These are phyloP conservation scores for Ganoderma lucidum DNA, from an alignment of 1,284 basidiomycete species.

Conservation along the genomic window DNA sequence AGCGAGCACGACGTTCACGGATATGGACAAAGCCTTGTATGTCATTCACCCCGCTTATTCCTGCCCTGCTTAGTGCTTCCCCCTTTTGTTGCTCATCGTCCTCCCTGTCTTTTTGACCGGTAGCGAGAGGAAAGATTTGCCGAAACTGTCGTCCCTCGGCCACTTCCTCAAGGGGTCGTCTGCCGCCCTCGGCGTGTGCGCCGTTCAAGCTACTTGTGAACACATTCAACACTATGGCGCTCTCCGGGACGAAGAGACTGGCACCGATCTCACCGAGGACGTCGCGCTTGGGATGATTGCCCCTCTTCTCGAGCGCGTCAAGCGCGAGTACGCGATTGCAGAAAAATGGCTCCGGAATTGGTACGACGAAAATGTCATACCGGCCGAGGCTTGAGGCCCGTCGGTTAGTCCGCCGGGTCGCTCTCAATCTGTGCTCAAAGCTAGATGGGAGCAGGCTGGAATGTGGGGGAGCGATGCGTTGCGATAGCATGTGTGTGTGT, in stretches of 20 bases:
- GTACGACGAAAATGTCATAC: slow-evolving; percentile 44
- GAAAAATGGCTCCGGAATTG: slow-evolving; percentile 61
- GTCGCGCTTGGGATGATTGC: slow-evolving; percentile 75
- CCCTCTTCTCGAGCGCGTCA: slow-evolving; percentile 58
- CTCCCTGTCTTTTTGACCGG: neutral
- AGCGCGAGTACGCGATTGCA: slow-evolving; percentile 65
- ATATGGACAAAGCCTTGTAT: slow-evolving; percentile 85
- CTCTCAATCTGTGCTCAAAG: neutral
- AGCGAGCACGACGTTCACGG: slow-evolving; percentile 74
- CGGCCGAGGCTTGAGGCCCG: slow-evolving; percentile 23
- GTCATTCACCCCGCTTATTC: slow-evolving; percentile 42
- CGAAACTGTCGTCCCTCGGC: slow-evolving; percentile 76
- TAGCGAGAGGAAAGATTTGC: slow-evolving; percentile 67
- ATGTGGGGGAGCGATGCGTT: neutral
- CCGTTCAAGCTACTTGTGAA: slow-evolving; percentile 86
- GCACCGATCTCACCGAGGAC: slow-evolving; percentile 54
- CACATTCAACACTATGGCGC: slow-evolving; percentile 89
- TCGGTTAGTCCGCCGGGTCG: neutral
- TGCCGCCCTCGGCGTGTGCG: slow-evolving; percentile 85
- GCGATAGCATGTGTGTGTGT: neutral
- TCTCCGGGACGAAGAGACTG: slow-evolving; percentile 57
- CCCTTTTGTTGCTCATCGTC: slow-evolving; percentile 22
- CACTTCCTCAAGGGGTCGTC: slow-evolving; percentile 97
- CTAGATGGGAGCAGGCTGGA: slow-evolving; percentile 1
- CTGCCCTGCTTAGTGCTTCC: slow-evolving; percentile 16